These are phyloP conservation scores for Thoreauomyces humboldtii DNA, from an alignment of 192 early-diverging fungal species.

Conservation along the genomic window DNA sequence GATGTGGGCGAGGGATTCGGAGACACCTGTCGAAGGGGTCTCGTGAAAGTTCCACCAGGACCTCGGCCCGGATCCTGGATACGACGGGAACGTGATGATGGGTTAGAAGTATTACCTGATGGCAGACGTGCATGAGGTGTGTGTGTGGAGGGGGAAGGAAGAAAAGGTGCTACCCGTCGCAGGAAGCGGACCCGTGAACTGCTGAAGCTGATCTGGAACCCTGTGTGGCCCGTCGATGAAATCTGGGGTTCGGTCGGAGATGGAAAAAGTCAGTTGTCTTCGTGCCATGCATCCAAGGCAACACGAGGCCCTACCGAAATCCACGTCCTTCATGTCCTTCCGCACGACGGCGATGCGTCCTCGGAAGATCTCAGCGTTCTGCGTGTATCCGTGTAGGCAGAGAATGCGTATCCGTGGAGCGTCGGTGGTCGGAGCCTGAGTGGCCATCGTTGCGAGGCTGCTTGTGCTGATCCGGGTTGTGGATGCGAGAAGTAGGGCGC, in stretches of 20 bases:
- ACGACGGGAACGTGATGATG: not conserved
- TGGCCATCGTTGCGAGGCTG: not conserved
- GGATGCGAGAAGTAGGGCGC: not conserved
- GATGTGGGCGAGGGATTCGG: not conserved
- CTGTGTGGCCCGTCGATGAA: too few relatives aligned
- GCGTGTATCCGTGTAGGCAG: constrained; percentile 49
- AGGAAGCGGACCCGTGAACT: too few relatives aligned
- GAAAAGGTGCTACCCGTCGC: too few relatives aligned
- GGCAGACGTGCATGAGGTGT: too few relatives aligned
- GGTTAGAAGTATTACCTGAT: not conserved
- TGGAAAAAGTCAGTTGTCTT: too few relatives aligned
- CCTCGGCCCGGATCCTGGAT: not conserved
- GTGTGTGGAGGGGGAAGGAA: too few relatives aligned
- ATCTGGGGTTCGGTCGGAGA: too few relatives aligned
- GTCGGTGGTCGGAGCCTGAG: not conserved
- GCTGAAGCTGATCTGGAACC: too few relatives aligned
- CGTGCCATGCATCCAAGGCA: too few relatives aligned
- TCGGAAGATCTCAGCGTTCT: constrained; percentile 40
- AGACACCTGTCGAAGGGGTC: not conserved
- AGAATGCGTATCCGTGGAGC: constrained; percentile 33
- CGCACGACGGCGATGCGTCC: constrained; percentile 29
- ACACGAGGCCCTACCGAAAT: constrained; percentile 23
- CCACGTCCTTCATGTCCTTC: constrained; percentile 25
- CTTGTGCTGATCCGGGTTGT: not conserved
- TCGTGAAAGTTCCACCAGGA: not conserved